These are phyloP conservation scores for Nicotiana knightiana DNA, from an alignment of 257 asterid genomes.

Conservation along the genomic window DNA sequence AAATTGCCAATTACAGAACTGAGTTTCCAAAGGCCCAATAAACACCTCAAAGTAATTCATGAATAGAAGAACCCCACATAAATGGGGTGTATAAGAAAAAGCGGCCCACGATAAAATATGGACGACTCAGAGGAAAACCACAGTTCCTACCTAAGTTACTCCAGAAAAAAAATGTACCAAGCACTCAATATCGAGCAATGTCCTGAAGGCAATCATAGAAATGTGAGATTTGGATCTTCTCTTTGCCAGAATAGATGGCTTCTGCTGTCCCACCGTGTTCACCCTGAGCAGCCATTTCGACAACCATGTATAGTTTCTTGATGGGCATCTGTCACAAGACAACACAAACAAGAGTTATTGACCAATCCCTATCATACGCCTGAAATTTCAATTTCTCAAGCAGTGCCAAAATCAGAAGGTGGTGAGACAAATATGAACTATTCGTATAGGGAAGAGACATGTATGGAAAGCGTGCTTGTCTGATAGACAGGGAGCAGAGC, in stretches of 20 bases:
- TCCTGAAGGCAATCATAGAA: constrained; percentile 84
- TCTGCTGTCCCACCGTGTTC: constrained; percentile 86
- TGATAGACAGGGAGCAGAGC: background rate
- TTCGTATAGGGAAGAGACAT: background rate
- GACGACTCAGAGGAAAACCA: background rate
- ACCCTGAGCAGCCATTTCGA: constrained; percentile 98
- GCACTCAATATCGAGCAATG: constrained; percentile 43
- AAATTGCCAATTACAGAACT: background rate
- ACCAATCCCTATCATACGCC: background rate
- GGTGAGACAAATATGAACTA: constrained; percentile 1
- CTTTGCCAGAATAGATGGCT: constrained; percentile 67
- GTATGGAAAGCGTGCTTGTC: background rate
- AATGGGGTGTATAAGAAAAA: background rate
- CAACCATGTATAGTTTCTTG: constrained; percentile 84
- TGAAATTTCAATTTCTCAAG: background rate
- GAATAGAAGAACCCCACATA: background rate
- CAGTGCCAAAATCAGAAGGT: background rate
- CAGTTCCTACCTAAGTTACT: background rate
- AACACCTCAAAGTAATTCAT: background rate
- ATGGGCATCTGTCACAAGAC: constrained; percentile 62
- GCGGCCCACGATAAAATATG: background rate
- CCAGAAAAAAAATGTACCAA: too few species aligned
- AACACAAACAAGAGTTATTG: constrained; percentile 6
- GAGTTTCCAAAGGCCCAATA: background rate
- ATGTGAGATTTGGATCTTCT: constrained; percentile 66